phyloP scores from a whole-genome alignment of 1,284 basidiomycete genomes.

The Cerioporus squamosus region DNA sequence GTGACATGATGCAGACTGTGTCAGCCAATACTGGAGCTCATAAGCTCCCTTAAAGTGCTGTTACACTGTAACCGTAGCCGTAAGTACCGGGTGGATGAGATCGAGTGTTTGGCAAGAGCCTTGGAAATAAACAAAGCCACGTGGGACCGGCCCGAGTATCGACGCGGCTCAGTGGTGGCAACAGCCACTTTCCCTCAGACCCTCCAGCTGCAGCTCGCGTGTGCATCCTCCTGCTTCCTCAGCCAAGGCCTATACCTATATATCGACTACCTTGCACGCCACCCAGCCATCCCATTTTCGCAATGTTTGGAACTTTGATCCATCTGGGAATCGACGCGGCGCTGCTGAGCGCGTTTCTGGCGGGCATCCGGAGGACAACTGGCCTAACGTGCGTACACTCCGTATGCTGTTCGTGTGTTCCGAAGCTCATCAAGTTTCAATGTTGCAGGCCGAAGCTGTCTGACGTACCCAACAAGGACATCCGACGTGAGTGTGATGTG shows the following conservation, averaged over 20 bases:
- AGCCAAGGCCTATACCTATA: background rate
- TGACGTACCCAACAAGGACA: conserved; percentile 81
- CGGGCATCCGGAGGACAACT: conserved; percentile 79
- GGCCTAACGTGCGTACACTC: conserved; percentile 70
- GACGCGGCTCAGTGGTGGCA: conserved; percentile 3
- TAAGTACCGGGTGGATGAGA: conserved; percentile 1
- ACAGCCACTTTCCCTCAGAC: background rate
- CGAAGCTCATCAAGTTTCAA: background rate
- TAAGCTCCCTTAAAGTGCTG: background rate
- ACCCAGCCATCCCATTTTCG: background rate
- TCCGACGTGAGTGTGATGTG: conserved; percentile 66
- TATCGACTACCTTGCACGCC: background rate
- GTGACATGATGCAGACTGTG: no score
- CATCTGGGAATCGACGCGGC: conserved; percentile 79
- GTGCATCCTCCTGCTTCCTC: background rate
- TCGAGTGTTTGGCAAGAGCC: conserved; percentile 30
- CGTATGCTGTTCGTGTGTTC: background rate
- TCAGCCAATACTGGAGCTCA: no score
- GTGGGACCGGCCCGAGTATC: conserved; percentile 12
- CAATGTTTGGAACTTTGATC: conserved; percentile 67
- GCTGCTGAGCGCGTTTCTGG: conserved; percentile 77
- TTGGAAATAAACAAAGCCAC: conserved; percentile 32
- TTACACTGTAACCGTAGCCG: background rate
- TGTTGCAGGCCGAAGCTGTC: conserved; percentile 62
- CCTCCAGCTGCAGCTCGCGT: background rate